A percentile compares a stretch with the other conserved stretches of the same genome.
These are phyloP conservation scores for Melaleuca alternifolia DNA, from an alignment of 345 rosid species.

Conservation along the genomic window DNA sequence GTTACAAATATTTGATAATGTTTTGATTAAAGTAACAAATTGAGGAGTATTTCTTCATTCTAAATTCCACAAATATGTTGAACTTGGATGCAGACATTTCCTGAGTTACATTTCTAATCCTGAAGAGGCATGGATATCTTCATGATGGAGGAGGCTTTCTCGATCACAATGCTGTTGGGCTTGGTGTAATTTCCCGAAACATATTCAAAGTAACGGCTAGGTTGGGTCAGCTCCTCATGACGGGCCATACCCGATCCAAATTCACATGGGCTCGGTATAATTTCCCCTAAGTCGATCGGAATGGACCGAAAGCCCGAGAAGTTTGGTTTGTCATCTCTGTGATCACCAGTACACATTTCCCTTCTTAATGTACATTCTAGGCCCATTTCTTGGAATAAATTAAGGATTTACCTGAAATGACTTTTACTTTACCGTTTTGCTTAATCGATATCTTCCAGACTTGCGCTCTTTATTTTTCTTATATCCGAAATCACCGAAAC, in stretches of 20 bases:
- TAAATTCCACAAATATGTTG: neutral
- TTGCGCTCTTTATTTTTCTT: accelerated
- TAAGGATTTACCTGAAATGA: accelerated
- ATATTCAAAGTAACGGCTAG: too few relatives aligned
- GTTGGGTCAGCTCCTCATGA: too few relatives aligned
- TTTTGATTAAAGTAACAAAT: neutral
- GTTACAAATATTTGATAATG: neutral
- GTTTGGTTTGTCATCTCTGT: too few relatives aligned
- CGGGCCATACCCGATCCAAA: neutral
- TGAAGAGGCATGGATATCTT: neutral
- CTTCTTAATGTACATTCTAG: neutral
- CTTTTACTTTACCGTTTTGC: neutral
- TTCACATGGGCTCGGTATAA: neutral
- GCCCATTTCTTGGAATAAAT: neutral
- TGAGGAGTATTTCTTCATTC: neutral
- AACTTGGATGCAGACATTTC: neutral
- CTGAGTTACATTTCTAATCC: neutral
- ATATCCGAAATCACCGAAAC: neutral
- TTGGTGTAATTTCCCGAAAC: too few relatives aligned
- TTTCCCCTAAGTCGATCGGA: too few relatives aligned
- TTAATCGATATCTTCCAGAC: accelerated
- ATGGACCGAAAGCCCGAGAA: neutral
- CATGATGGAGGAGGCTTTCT: neutral
- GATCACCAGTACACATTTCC: neutral
- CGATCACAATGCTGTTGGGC: neutral